A percentile compares a stretch with the other conserved stretches of the same genome.
phyloP scores from a whole-genome alignment of 345 rosid species.

The Carallia brachiata region DNA sequence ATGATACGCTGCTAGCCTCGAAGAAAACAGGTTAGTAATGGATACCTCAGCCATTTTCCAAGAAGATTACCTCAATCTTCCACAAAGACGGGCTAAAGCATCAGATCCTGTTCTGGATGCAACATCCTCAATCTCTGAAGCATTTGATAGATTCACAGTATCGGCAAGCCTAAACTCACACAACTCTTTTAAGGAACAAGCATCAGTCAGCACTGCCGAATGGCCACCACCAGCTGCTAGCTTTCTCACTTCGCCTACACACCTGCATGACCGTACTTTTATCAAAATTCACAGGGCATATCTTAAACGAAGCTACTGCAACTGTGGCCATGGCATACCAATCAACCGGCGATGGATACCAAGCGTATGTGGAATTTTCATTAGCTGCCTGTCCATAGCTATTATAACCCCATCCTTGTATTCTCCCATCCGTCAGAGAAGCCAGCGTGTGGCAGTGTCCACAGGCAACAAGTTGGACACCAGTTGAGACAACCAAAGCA shows the following conservation, averaged over 20 bases:
- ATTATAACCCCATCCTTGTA: conserved; percentile 96
- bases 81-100: conserved; percentile 91
- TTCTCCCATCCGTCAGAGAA: conserved; percentile 69
- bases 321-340: conserved; percentile 49
- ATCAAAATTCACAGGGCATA: conserved; percentile 14
- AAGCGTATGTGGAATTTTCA: conserved; percentile 81
- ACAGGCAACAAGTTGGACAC: conserved; percentile 83
- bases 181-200: conserved; percentile 86
- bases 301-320: conserved; percentile 8
- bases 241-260: conserved; percentile 87
- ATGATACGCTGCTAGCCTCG: neutral
- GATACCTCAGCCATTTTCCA: neutral
- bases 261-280: conserved; percentile 45
- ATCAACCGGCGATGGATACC: conserved; percentile 96
- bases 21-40: neutral
- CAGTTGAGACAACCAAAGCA: conserved; percentile 59
- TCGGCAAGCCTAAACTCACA: conserved; percentile 94
- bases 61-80: conserved; percentile 63
- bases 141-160: conserved; percentile 60
- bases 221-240: conserved; percentile 98
- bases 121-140: conserved; percentile 74
- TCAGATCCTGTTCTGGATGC: conserved; percentile 81
- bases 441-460: conserved; percentile 92
- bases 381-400: conserved; percentile 96
- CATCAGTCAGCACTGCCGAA: conserved; percentile 89